phyloP scores from a whole-genome alignment of 2,329 filamentous ascomycete species.

The Arthroderma sp. region DNA sequence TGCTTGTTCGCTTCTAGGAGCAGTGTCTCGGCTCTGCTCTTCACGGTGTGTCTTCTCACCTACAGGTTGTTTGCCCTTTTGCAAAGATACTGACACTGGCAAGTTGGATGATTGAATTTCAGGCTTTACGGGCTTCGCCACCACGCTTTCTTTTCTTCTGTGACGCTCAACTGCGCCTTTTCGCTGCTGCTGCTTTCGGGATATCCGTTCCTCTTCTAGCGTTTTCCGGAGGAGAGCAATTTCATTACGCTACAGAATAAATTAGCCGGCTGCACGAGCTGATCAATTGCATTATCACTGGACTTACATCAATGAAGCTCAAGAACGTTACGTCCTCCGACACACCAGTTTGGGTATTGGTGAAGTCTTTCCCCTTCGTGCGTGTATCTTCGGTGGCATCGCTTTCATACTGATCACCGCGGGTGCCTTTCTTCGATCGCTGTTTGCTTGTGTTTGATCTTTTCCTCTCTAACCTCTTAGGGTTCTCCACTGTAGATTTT shows the following conservation, averaged over 20 bases:
- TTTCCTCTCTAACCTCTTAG: constrained; percentile 15
- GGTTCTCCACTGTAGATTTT: not conserved
- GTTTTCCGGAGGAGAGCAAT: constrained; percentile 42
- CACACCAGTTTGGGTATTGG: not conserved
- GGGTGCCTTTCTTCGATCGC: constrained; percentile 25
- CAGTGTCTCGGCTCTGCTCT: not conserved
- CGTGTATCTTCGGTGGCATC: not conserved
- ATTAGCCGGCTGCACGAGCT: constrained; percentile 2
- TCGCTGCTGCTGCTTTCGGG: constrained; percentile 25
- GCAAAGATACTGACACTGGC: no score
- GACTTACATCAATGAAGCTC: constrained; percentile 39
- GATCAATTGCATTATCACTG: not conserved
- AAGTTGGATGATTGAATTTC: no score
- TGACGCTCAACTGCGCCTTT: not conserved
- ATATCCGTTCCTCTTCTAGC: constrained; percentile 41
- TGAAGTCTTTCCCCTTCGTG: not conserved
- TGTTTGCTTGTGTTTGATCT: constrained; percentile 26
- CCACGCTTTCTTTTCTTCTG: not conserved
- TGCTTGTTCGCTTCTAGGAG: constrained; percentile 25
- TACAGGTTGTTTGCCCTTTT: no score
- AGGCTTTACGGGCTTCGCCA: no score
- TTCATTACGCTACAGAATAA: constrained; percentile 25
- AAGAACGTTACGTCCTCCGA: constrained; percentile 36
- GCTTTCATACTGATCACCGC: constrained; percentile 22
- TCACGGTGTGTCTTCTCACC: not conserved